Base-by-base conservation (phyloP, 768 basidiomycete genomes). In the Agaricus blazei region DNA sequence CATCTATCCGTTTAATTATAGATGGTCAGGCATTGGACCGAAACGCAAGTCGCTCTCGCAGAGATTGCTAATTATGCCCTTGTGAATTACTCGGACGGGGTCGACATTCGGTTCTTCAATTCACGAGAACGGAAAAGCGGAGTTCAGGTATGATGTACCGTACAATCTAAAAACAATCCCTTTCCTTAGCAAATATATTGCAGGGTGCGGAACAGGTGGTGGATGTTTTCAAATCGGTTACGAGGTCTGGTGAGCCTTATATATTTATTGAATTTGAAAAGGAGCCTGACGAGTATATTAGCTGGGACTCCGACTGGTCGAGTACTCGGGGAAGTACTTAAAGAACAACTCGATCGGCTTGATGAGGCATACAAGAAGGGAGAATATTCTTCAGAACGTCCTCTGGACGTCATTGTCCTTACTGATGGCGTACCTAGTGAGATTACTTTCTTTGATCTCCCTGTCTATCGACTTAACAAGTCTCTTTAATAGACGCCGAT, bases 381-480 rank as follows among this genome's bases (percentile, higher is more conserved):
- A 0, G 52, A 51, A 36, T 72, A 70, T 56, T 48, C 47, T 3
- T 51, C 59, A 23, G 64, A 70, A 24, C 58, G 57, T 29, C 70
- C 69, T 1, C 52, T 70, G 19, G 67, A 72, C 56, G 67, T 72
- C 40, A 66, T 72, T 27, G 62, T 72, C 23, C 56, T 72, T 7
- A 72, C 70, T 6, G 69, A 72, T 49, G 69, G 70, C n/a, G 59
- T 62, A 1, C 68, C 70, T 19, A 56, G 69, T 70, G 54, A 4
- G 4, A 60, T 60, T n/a, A 8, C 15, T 23, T 37, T 43, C 24
- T 11, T 27, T 34, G 14, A 27, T 31, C 11, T 36, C 14, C 14
- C 4, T 38, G 11, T 3, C 9, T 3, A 38, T 3, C 9, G 4
- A 5, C 23, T 34, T 38, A n/a, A 28, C n/a, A 24, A n/a, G 6